Evolutionary conservation across 768 basidiomycete genomes (phyloP), one percentile per base, ranked within the genome.

Genomic region (Lenzites betulinus): DNA sequence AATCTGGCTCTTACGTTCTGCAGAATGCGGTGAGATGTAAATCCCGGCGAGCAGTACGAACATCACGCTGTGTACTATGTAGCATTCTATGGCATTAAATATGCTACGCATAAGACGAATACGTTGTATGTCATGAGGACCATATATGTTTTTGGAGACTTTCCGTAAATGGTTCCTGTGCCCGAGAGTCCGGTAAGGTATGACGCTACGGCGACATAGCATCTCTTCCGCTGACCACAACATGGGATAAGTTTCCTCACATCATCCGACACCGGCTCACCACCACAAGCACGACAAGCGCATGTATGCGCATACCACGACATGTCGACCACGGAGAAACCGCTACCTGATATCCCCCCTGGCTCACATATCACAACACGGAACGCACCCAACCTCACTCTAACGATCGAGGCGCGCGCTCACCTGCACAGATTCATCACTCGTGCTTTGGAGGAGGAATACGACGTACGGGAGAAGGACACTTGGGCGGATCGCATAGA

Each of bases 401-500:
- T 74, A 6, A 69, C 68, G 15, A 50, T 68, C 33, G 69, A 71
- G 11, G 66, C 65, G 1, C 66, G 67, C 15, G 65, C 57, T 12
- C 73, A 75, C 46, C 66, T 72, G 2, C 64, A 57, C 8, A 60
- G 59, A n/a, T 68, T 73, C 56, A 55, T 75, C 16, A 23, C 62
- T 11, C 64, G 63, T 26, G 65, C 64, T 11, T 51, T 75, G 7
- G 65, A 69, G 9, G 73, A 71, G 30, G 60, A 66, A 42, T 25
- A 48, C 43, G 51, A 55, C 49, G 1, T 53, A 26, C 51, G 58
- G 8, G 67, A 68, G 22, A 38, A 59, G 28, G 79, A 81, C 20
- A 70, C 67, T 1, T 86, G 84, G 83, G 74, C 73, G 1, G 66
- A 63, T 42, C 76, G 72, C 4, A 64, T 87, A 11, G 81, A 84